These are phyloP conservation scores for Helenozyma baotianmanensis DNA, from an alignment of 805 yeast species.

Conservation along the genomic window DNA sequence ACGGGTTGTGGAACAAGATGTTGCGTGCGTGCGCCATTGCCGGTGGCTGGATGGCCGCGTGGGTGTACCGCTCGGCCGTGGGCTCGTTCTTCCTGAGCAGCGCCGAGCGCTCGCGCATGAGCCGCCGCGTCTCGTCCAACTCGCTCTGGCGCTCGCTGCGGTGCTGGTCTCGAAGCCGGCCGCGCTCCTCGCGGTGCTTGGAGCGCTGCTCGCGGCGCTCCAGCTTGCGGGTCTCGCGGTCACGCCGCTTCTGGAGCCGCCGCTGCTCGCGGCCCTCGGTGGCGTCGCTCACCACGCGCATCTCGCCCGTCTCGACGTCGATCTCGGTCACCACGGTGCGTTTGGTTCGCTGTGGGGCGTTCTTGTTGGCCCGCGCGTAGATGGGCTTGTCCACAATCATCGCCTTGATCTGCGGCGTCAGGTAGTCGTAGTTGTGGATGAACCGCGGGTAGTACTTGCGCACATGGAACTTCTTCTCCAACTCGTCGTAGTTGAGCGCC, in stretches of 20 bases:
- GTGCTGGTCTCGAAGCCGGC: conserved; percentile 7
- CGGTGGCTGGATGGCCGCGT: conserved; percentile 1
- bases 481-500: conserved; percentile 29
- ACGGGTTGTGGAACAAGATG: conserved; percentile 14
- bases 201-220: not conserved
- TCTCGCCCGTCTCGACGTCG: conserved; percentile 9
- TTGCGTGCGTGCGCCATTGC: not conserved
- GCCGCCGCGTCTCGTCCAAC: not conserved
- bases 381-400: conserved; percentile 36
- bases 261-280: not conserved
- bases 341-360: conserved; percentile 7
- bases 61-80: not conserved
- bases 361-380: conserved; percentile 34
- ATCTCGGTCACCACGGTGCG: conserved; percentile 6
- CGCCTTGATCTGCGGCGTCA: conserved; percentile 34
- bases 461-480: conserved; percentile 30
- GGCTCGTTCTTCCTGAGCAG: not conserved
- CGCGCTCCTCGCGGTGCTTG: conserved; percentile 7
- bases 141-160: conserved; percentile 1
- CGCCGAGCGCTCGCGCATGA: not conserved
- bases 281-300: not conserved
- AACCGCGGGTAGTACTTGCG: conserved; percentile 36
- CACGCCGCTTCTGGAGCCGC: not conserved
- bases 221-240: not conserved
- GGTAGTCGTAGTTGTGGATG: conserved; percentile 32